Evolutionary conservation across 495 filamentous ascomycete species (phyloP).

Genomic region (Hypomontagnella monticulosa): DNA sequence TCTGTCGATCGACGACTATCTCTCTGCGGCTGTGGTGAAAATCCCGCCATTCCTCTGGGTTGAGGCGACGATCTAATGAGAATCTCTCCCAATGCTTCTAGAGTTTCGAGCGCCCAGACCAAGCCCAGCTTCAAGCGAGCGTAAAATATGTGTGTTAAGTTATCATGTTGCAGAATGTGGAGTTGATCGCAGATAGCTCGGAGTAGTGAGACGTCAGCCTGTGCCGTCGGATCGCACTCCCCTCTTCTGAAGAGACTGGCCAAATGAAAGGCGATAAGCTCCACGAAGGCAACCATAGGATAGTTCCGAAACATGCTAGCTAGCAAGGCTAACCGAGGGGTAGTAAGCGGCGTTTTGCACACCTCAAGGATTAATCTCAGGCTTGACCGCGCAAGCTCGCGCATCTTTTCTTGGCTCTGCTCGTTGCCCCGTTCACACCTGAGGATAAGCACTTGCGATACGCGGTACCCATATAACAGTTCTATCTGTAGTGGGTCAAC

Average conservation of each 20-base stretch:
- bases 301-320: slow-evolving; percentile 22
- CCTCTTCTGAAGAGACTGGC: neutral
- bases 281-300: slow-evolving; percentile 18
- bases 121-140: slow-evolving; percentile 15
- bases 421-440: slow-evolving; percentile 15
- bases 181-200: slow-evolving; percentile 13
- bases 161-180: slow-evolving; percentile 21
- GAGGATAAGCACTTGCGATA: slow-evolving; percentile 32
- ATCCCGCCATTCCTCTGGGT: neutral
- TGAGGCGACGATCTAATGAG: neutral
- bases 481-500: slow-evolving; percentile 12
- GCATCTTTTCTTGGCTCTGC: slow-evolving; percentile 8
- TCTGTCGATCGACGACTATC: slow-evolving; percentile 1
- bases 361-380: slow-evolving; percentile 24
- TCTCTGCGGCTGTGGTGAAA: neutral
- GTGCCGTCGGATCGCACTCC: slow-evolving; percentile 3
- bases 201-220: slow-evolving; percentile 16
- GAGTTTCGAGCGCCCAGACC: slow-evolving; percentile 13
- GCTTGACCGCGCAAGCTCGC: slow-evolving; percentile 20
- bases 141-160: slow-evolving; percentile 23
- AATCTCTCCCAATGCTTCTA: slow-evolving; percentile 10
- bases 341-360: neutral
- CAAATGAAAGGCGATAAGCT: slow-evolving; percentile 13
- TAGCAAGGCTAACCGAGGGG: slow-evolving; percentile 13
- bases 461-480: slow-evolving; percentile 27